A percentile compares a stretch with the other conserved stretches of the same genome.
Evolutionary conservation across 768 basidiomycete species (phyloP).

Genomic region (Boletus reticulatus): DNA sequence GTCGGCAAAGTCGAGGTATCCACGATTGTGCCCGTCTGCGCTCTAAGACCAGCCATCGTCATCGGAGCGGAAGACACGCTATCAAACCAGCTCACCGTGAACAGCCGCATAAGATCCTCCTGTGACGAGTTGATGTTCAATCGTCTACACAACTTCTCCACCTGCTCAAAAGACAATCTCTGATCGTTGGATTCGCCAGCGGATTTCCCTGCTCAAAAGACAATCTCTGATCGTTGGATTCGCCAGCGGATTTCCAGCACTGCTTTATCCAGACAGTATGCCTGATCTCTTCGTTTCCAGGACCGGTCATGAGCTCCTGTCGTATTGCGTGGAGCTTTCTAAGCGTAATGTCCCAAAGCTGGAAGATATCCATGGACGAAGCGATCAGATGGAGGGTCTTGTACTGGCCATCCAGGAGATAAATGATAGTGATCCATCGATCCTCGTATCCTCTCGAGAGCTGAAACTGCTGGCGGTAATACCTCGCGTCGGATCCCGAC

Average conservation of each 20-base stretch:
- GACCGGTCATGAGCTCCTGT: conserved; percentile 66
- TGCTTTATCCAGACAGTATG: conserved; percentile 76
- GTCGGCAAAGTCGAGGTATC: conserved; percentile 70
- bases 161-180: conserved; percentile 65
- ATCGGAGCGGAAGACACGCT: neutral
- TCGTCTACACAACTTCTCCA: conserved; percentile 66
- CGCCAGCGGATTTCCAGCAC: conserved; percentile 77
- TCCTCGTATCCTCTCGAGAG: conserved; percentile 58
- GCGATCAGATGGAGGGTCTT: conserved; percentile 88
- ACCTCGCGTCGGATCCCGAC: conserved; percentile 63
- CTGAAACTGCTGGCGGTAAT: conserved; percentile 70
- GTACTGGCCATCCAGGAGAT: conserved; percentile 72
- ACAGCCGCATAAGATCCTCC: conserved; percentile 54
- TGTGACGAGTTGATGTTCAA: conserved; percentile 61
- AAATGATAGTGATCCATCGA: conserved; percentile 85
- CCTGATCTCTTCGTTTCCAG: conserved; percentile 60
- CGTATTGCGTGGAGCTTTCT: conserved; percentile 62
- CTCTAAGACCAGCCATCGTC: conserved; percentile 39
- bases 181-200: conserved; percentile 63
- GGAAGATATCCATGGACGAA: conserved; percentile 56
- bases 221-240: conserved; percentile 57
- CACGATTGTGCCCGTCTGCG: conserved; percentile 55
- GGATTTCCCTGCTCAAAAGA: conserved; percentile 75
- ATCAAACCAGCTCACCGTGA: conserved; percentile 43
- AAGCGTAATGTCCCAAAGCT: conserved; percentile 64